phyloP scores from a whole-genome alignment of 768 basidiomycete species.

The Brasilioporus rufonigricans region DNA sequence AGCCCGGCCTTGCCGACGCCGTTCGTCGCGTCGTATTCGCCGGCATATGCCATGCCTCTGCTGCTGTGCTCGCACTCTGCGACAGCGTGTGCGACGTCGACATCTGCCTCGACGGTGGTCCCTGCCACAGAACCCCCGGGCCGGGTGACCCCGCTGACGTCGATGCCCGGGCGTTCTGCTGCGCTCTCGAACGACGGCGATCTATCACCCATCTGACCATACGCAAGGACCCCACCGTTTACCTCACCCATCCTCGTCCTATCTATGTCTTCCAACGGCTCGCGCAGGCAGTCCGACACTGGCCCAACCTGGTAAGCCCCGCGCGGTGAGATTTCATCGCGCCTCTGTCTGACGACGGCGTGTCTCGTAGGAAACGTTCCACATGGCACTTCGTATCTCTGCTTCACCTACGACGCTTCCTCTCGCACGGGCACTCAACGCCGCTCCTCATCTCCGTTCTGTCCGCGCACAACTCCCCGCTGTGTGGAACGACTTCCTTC shows the following conservation, averaged over 20 bases:
- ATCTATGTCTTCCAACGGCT: conserved; percentile 44
- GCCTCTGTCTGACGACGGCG: conserved; percentile 5
- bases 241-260: conserved; percentile 52
- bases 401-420: conserved; percentile 30
- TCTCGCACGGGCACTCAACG: conserved; percentile 38
- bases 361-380: conserved; percentile 44
- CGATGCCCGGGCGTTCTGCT: conserved; percentile 38
- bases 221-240: conserved; percentile 49
- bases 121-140: not conserved
- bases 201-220: conserved; percentile 48
- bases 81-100: conserved; percentile 39
- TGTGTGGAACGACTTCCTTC: conserved; percentile 56
- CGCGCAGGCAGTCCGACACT: conserved; percentile 41
- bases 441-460: conserved; percentile 43
- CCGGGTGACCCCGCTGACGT: conserved; percentile 1
- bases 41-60: conserved; percentile 41
- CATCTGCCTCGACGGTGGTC: conserved; percentile 31
- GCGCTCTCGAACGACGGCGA: conserved; percentile 37
- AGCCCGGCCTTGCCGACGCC: conserved; percentile 37
- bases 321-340: not conserved
- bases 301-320: conserved; percentile 48
- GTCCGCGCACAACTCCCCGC: conserved; percentile 55
- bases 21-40: conserved; percentile 43
- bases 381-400: conserved; percentile 56
- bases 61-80: conserved; percentile 35